Base-by-base conservation (phyloP, 2,329 filamentous ascomycete genomes). In the Elsinoe batatas region DNA sequence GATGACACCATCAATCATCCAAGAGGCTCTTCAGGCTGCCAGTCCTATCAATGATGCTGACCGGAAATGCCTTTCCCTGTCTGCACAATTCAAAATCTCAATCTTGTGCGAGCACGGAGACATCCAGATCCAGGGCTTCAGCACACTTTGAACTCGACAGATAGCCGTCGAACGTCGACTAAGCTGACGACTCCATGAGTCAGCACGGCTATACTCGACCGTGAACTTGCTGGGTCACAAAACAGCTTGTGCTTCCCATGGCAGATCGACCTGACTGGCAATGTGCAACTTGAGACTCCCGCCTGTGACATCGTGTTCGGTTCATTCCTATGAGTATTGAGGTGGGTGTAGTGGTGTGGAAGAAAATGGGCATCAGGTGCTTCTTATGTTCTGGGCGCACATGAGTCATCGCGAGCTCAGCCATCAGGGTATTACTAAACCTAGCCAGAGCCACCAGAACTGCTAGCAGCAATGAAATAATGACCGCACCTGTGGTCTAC, bases 361-460 rank as follows among this genome's bases (percentile, higher is more conserved):
- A 30, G 26, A 6, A 40, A 2, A 40, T 18, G 17, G 37, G 37
- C 11, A 40, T 5, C 37, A 40, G 17, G 37, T 13, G 26, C 22
- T 36, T 15, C 33, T 49, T 33, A 51, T 51, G 37, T 51, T 10
- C 32, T 22, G 5, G 10, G 12, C 18, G 15, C 5, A 11, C 33
- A 51, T 51, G 15, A 51, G 32, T 51, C 33, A 38, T 51, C 47
- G 20, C 33, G 15, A 12, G 11, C 30, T 1, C n/a, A 35, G 33
- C 47, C 47, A 51, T 51, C 47, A 51, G 47, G 47, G 47, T 51
- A 51, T 37, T 20, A 38, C 32, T 51, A 26, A 30, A 20, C 11
- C 18, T 20, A 26, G 1, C 18, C 40, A 44, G 40, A 44, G 40
- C 40, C 40, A 20, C 40, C 20, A 38, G 36, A 5, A 38, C 12